Base-by-base conservation (phyloP, 176 grass and related monocot species). In the Carex scoparia region DNA sequence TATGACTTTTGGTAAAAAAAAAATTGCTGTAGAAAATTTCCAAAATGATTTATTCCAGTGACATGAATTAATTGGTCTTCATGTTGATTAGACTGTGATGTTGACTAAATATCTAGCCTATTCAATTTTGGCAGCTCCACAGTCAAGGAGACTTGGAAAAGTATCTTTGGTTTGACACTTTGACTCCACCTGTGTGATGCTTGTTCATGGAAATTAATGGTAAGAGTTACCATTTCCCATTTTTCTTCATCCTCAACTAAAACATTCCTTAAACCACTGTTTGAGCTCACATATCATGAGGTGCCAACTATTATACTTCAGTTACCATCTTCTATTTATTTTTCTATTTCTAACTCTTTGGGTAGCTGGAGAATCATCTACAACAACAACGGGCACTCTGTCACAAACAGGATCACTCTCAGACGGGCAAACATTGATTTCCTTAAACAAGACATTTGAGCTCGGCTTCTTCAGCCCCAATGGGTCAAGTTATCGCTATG, bases 401-500 rank as follows among this genome's bases (percentile, higher is more conserved):
- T 28, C 16, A 51, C 27, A 27, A 32, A 90, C 82, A 63, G 71
- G 88, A 81, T 82, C 90, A 2, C 64, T 92, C 82, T 71, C 76
- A 59, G 90, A 95, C 66, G 90, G 88, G 78, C 28, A 83, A 38
- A 86, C 37, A 13, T 23, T 95, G 10, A 35, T 89, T 10, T 92
- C 90, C 10, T 7, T 9, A 63, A 44, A 1, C 7, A 84, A 73
- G 3, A n/a, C 5, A 0, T 95, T 91, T 58, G 73, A 72, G 10
- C 81, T 95, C 0, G 88, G 90, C 33, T 95, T 95, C 87, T 95
- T 95, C 80, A 89, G 55, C 67, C 93, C 87, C 80, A 85, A 51
- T 33, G 11, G 42, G 53, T 75, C 73, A 15, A 81, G 4, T 3
- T 2, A 84, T 2, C 82, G 89, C 3, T 95, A 91, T 90, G 57